Evolutionary conservation across 1,139 yeast species (phyloP).

Genomic region (Kodamaea derodonti): DNA sequence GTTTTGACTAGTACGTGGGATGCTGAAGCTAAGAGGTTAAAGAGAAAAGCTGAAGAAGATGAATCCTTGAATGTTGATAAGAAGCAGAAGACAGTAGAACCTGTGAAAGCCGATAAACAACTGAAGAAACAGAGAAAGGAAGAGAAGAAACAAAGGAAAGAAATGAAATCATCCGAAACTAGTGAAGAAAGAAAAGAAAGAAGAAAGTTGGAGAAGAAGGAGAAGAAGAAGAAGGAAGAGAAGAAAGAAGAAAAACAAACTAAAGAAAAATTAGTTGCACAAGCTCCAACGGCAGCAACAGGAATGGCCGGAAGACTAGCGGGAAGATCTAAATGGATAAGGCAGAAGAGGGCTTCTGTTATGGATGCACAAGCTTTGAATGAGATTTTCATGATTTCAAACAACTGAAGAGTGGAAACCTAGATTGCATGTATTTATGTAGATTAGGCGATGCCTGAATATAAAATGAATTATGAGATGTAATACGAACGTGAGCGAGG

Average conservation of each 20-base stretch:
- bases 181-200: slow-evolving; percentile 23
- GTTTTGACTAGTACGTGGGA: slow-evolving; percentile 84
- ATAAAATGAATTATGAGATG: no score
- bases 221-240: slow-evolving; percentile 16
- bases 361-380: slow-evolving; percentile 84
- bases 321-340: slow-evolving; percentile 81
- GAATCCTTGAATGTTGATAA: background rate
- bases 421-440: no score
- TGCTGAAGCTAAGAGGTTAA: slow-evolving; percentile 45
- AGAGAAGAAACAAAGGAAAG: slow-evolving; percentile 17
- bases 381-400: slow-evolving; percentile 86
- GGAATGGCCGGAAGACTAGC: slow-evolving; percentile 62
- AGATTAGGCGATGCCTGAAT: no score
- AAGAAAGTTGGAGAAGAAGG: slow-evolving; percentile 16
- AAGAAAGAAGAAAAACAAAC: slow-evolving; percentile 26
- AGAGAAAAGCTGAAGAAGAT: slow-evolving; percentile 7
- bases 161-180: slow-evolving; percentile 23
- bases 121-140: slow-evolving; percentile 1
- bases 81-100: slow-evolving; percentile 12
- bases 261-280: slow-evolving; percentile 16
- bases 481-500: no score
- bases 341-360: slow-evolving; percentile 85
- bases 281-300: slow-evolving; percentile 9
- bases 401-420: slow-evolving; percentile 12
- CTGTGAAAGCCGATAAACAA: slow-evolving; percentile 7